These are phyloP conservation scores for Ceratobasidium theobromae DNA, from an alignment of 1,284 basidiomycete species.

Conservation along the genomic window DNA sequence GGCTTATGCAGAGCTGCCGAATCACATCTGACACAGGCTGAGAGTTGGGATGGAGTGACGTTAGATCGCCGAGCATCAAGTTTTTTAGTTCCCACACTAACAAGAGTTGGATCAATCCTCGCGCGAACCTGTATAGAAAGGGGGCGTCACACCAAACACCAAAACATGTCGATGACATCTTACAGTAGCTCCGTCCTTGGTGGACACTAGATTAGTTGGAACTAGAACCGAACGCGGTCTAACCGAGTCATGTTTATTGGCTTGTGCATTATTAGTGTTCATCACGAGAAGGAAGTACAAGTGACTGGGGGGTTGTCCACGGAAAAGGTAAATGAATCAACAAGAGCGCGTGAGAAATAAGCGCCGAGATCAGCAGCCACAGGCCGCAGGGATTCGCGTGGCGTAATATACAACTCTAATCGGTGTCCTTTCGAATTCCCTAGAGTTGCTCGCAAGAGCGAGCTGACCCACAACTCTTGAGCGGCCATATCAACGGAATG, in stretches of 20 bases:
- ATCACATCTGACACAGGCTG: slow-evolving; percentile 74
- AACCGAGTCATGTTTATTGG: slow-evolving; percentile 19
- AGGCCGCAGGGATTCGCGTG: too few relatives aligned
- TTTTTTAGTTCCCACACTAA: slow-evolving; percentile 15
- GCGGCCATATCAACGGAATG: too few relatives aligned
- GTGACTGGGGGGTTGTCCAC: slow-evolving; percentile 41
- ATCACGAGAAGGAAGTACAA: slow-evolving; percentile 38
- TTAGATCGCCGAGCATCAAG: neutral
- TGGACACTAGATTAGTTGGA: slow-evolving; percentile 78
- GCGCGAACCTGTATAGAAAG: slow-evolving; percentile 49
- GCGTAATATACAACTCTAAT: neutral
- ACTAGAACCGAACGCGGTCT: slow-evolving; percentile 50
- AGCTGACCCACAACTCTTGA: too few relatives aligned
- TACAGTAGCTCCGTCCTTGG: slow-evolving; percentile 68
- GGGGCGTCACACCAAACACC: neutral
- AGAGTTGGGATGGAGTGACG: neutral
- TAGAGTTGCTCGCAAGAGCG: too few relatives aligned
- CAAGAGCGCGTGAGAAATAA: neutral
- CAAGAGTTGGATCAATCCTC: slow-evolving; percentile 73
- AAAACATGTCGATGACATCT: slow-evolving; percentile 4
- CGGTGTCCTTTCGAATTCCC: too few relatives aligned
- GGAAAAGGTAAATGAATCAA: slow-evolving; percentile 39
- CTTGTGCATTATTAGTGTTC: slow-evolving; percentile 33
- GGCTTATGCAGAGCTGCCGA: slow-evolving; percentile 72
- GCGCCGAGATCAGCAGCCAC: slow-evolving; percentile 8